Evolutionary conservation across 139 green algal genomes (phyloP).

Genomic region (Picochlorum sp.): DNA sequence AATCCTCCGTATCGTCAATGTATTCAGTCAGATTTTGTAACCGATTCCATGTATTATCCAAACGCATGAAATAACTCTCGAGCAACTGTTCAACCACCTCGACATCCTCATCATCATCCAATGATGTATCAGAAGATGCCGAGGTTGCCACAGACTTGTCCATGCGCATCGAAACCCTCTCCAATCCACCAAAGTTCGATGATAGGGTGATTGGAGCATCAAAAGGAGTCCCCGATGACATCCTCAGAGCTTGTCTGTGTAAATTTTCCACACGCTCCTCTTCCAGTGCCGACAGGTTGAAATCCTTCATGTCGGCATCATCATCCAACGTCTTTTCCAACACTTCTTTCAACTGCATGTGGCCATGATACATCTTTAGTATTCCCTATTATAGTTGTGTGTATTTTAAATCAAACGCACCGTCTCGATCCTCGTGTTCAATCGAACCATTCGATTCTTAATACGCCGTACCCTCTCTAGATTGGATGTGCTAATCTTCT

Average conservation of each 20-base stretch:
- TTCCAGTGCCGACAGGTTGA: constrained; percentile 41
- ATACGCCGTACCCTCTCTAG: constrained; percentile 78
- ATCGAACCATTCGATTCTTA: constrained; percentile 51
- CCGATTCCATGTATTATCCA: constrained; percentile 68
- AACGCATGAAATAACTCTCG: constrained; percentile 58
- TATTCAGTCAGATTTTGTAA: constrained; percentile 81
- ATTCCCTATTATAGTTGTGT: too few relatives aligned
- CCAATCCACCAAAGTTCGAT: not conserved
- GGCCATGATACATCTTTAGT: too few relatives aligned
- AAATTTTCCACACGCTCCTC: constrained; percentile 1
- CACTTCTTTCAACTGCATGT: constrained; percentile 28
- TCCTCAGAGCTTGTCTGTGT: not conserved
- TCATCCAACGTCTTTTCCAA: constrained; percentile 52
- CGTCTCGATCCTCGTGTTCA: constrained; percentile 31
- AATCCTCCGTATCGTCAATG: constrained; percentile 97
- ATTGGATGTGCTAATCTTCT: constrained; percentile 63
- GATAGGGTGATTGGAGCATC: constrained; percentile 8
- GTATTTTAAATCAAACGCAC: not conserved
- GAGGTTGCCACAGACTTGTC: constrained; percentile 3
- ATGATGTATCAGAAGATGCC: not conserved
- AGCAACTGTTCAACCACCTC: constrained; percentile 67
- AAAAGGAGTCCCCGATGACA: constrained; percentile 8
- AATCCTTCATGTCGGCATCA: constrained; percentile 51
- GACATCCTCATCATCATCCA: constrained; percentile 18
- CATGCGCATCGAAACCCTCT: not conserved